Evolutionary conservation across 129 eudicot genomes (phyloP), one percentile per base, ranked within the genome.

Genomic region (Lactuca saligna): DNA sequence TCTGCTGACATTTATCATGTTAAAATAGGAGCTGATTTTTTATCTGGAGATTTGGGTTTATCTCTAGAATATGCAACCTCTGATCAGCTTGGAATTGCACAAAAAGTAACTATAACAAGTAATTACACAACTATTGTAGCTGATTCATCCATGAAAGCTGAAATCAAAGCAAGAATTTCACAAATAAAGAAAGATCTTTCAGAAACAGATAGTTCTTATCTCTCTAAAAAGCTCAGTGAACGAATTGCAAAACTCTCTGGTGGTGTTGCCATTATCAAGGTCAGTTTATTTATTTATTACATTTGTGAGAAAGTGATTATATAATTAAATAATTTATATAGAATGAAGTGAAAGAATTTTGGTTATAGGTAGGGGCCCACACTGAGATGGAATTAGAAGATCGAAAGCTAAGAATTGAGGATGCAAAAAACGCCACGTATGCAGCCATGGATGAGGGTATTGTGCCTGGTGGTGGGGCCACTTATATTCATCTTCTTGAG

Each of bases 391-490:
- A 93, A 75, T 82, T 93, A 31, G 97, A 93, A 82, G 99, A 93
- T 65, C 76, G 88, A 16, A 93, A 93, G 73, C 88, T 93, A 57
- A 74, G 95, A 75, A 72, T 87, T 62, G 97, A 93, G 80, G 98
- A 89, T 81, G 97, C 98, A 61, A 89, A 87, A 71, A 81, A 57
- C 65, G 96, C 99, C 65, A 89, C 95, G 13, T 87, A 86, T 78
- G 90, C 98, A 77, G 97, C 98, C 55, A 84, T 93, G 92, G 82
- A 79, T 63, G 98, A 89, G 73, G 98, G 98, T 46, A 82, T 93
- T 17, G 95, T 93, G 9, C 98, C 98, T 55, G 98, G 98, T 70
- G 98, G 98, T 17, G 98, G 98, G 54, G 90, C 95, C 65, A 78
- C 98, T 1, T 93, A 68, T 78, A 59, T 93, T 69, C 98, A 93